Base-by-base conservation (phyloP, 495 filamentous ascomycete species). In the Tuber brumale region DNA sequence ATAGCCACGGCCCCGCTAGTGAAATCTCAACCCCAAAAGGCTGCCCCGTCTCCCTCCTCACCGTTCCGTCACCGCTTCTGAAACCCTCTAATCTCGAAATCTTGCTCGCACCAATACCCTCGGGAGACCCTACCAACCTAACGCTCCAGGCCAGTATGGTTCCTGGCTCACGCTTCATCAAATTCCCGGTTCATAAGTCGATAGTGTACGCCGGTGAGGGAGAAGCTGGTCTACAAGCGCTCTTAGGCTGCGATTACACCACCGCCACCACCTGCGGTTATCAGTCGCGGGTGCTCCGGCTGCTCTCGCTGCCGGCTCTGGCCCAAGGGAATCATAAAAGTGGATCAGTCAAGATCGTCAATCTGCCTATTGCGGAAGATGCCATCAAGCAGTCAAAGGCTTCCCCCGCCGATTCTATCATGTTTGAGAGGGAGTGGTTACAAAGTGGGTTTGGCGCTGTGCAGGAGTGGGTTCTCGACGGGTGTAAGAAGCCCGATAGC, bases 181-280 rank as follows among this genome's bases (percentile, higher is more conserved):
- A 90, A 16, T 93, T 94, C 74, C 94, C 95, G 0, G 93, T 97
- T 23, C 95, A 99, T 80, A 92, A 91, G 83, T 89, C 91, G 16
- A 83, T 98, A 39, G 77, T 97, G 21, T 89, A 96, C 45, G 90
- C 89, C 4, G 81, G 81, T 51, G 87, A 91, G 66, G 94, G 93
- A 0, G 81, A 90, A 31, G 85, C 88, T 31, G 88, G 87, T 12
- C 78, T 89, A 1, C 82, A 89, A 16, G 84, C 86, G 19, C 88
- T 89, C 74, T 86, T 88, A 72, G 83, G 84, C 21, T 73, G 79
- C n/a, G 41, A 61, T n/a, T 69, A 12, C n/a, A 71, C 42, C 9
- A 74, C 23, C 7, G 69, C 72, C 10, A 44, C 46, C 0, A 57
- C 69, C 7, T 27, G 12, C 21, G 2, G 27, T 27, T 45, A 37